Conservation (phyloP, 306 rosid species). For the Sicyos edulis region DNA sequence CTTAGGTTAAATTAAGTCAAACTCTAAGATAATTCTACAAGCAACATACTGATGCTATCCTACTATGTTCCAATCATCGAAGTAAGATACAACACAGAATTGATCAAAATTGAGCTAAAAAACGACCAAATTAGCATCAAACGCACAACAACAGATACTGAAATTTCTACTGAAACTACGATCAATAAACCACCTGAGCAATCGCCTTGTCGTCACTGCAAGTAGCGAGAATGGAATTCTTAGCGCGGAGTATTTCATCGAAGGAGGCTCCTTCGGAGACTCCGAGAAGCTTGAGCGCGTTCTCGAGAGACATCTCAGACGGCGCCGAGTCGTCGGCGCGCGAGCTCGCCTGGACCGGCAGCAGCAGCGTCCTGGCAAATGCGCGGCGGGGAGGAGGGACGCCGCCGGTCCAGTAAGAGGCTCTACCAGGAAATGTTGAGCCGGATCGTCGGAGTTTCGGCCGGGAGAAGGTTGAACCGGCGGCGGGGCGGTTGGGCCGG, state of each 20-base stretch:
- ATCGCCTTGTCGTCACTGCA: conserved; percentile 60
- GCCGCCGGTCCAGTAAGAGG: conserved; percentile 29
- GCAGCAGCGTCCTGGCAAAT: conserved; percentile 25
- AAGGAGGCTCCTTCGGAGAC: conserved; percentile 90
- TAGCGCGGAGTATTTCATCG: conserved; percentile 94
- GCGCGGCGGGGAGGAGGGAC: conserved; percentile 24
- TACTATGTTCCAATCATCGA: conserved; percentile 2
- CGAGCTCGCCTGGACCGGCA: conserved; percentile 60
- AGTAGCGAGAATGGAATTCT: conserved; percentile 61
- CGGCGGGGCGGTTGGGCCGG: conserved; percentile 68
- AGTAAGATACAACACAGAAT: neutral
- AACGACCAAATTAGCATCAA: conserved; percentile 1
- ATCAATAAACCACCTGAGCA: conserved; percentile 16
- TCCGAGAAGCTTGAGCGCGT: conserved; percentile 85
- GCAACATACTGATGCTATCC: neutral
- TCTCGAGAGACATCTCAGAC: conserved; percentile 87
- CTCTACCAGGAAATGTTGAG: conserved; percentile 23
- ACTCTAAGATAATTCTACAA: neutral
- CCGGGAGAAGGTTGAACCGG: conserved; percentile 48
- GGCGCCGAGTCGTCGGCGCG: conserved; percentile 84
- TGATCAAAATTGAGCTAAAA: neutral
- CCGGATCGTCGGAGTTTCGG: conserved; percentile 37
- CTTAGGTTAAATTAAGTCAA: neutral
- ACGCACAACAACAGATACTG: neutral
- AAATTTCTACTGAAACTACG: neutral